Conservation (phyloP, 345 rosid genomes). For the Microcos paniculata region DNA sequence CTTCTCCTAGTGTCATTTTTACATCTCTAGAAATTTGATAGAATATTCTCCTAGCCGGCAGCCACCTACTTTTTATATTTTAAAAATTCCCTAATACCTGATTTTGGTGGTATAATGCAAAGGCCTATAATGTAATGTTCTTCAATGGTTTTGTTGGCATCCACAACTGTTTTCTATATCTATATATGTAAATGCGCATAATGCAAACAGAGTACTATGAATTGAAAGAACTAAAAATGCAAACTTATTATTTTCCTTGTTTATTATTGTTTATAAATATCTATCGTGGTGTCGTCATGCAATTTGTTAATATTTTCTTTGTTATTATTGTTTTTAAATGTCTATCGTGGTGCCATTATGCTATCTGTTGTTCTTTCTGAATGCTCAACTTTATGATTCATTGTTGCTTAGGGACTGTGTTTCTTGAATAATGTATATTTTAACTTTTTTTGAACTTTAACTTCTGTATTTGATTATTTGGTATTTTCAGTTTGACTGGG, state of each 20-base stretch:
- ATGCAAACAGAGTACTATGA: background rate
- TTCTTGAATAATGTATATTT: background rate
- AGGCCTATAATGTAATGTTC: background rate
- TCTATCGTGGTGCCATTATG: background rate
- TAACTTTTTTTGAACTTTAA: background rate
- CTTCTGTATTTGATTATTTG: conserved; percentile 14
- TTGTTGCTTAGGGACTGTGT: background rate
- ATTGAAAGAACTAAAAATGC: background rate
- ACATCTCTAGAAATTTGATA: background rate
- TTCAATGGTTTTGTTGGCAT: background rate
- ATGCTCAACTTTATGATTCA: background rate
- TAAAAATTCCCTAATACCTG: background rate
- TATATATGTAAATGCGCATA: background rate
- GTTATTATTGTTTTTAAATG: background rate
- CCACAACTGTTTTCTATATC: background rate
- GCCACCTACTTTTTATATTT: background rate
- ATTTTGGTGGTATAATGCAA: background rate
- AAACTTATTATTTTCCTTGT: background rate
- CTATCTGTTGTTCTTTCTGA: background rate
- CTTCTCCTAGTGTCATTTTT: background rate
- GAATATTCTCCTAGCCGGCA: background rate
- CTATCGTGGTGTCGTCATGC: background rate
- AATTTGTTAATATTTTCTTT: background rate
- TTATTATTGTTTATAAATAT: background rate
- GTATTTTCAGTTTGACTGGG: conserved; percentile 88